A percentile compares a stretch with the other conserved stretches of the same genome.
Conservation (phyloP, 371 early-diverging fungal genomes). For the Nematocida major region DNA sequence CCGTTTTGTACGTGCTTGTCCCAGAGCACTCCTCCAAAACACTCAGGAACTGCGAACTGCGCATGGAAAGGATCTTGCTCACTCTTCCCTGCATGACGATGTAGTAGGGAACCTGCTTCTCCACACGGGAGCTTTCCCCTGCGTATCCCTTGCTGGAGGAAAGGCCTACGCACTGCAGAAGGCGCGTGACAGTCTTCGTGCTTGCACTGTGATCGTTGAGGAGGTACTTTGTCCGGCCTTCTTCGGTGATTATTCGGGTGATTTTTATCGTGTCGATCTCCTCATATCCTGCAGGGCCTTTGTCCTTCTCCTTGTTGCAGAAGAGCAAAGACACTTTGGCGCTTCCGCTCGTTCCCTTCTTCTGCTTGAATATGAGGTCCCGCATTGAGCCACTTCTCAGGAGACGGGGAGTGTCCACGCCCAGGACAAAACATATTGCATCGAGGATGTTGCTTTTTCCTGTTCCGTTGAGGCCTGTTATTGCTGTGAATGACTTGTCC, state of each 20-base stretch:
- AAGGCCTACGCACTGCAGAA: constrained; percentile 67
- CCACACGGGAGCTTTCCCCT: constrained; percentile 80
- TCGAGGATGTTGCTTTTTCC: constrained; percentile 98
- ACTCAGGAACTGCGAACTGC: constrained; percentile 37
- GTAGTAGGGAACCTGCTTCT: constrained; percentile 68
- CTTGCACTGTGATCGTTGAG: constrained; percentile 90
- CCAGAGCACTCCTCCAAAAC: constrained; percentile 46
- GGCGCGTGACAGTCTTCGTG: constrained; percentile 75
- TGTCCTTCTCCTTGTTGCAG: constrained; percentile 32
- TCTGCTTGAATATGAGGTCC: constrained; percentile 89
- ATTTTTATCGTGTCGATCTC: neutral
- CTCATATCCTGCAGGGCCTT: constrained; percentile 23
- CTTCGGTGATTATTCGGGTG: constrained; percentile 48
- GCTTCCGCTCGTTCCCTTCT: constrained; percentile 66
- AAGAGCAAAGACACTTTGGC: constrained; percentile 34
- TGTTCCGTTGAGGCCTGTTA: constrained; percentile 96
- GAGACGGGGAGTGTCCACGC: constrained; percentile 66
- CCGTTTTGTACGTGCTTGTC: constrained; percentile 31
- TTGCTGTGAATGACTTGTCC: constrained; percentile 76
- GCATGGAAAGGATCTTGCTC: constrained; percentile 27
- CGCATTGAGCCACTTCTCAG: constrained; percentile 82
- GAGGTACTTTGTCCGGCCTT: constrained; percentile 54
- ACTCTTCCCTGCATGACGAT: constrained; percentile 50
- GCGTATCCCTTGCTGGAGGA: constrained; percentile 72
- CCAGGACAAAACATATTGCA: constrained; percentile 95